Evolutionary conservation across 2,329 filamentous ascomycete species (phyloP), one percentile per base, ranked within the genome.

Genomic region (Apiospora sp.): DNA sequence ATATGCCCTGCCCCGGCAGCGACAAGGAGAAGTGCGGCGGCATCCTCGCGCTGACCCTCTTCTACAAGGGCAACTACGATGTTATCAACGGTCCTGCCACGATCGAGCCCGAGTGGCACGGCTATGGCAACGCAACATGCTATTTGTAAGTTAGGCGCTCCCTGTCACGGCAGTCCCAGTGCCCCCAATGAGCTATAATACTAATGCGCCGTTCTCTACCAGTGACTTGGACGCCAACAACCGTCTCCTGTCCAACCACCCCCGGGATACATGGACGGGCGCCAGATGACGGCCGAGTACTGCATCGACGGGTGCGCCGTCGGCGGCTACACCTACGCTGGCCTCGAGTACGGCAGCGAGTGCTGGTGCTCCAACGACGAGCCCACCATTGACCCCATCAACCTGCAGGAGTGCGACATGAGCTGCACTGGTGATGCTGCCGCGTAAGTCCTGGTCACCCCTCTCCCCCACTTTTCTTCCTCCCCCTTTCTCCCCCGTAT

Each of bases 251-350:
- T 43, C 67, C n/a, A 19, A 48, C 5, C 41, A 19, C 7, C 67
- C 14, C 24, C 44, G 24, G 27, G 27, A 7, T 27, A 71, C 78
- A 69, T 76, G 77, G 46, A 72, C 73, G 51, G 46, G 19, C 64
- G 70, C 37, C 76, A 73, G 67, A 82, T 84, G 81, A 83, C 83
- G 8, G 73, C 84, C 14, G 80, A 83, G 44, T 78, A 75, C 72
- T 85, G 83, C 74, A 80, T 69, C 27, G 71, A 54, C 16, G 61
- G 64, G 6, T 74, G 73, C 80, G 1, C 72, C 74, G 51, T 83
- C 78, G 73, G 73, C 27, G 77, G 72, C 24, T 84, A 81, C 73
- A 71, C 76, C 49, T 84, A 79, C 72, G 84, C 83, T 67, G 84
- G 83, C 41, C 76, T 81, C 43, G 81, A 84, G 73, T 83, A 81